phyloP scores from a whole-genome alignment of 2,329 filamentous ascomycete species.

The Clathrospora elynae region DNA sequence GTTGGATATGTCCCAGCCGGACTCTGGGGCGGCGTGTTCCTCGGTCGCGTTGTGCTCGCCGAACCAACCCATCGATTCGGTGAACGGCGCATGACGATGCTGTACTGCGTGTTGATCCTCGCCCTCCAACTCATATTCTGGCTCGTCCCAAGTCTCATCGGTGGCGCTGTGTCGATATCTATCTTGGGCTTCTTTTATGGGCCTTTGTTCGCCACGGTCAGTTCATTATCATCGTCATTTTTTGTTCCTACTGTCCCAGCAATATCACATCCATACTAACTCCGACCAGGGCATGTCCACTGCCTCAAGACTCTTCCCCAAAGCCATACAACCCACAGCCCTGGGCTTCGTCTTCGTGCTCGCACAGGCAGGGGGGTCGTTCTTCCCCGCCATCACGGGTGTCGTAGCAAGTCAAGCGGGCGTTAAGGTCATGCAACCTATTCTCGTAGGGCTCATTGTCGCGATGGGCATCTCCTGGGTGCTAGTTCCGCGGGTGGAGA shows the following conservation, averaged over 20 bases:
- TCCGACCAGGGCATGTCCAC: conserved; percentile 58
- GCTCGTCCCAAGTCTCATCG: conserved; percentile 33
- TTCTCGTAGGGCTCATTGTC: background rate
- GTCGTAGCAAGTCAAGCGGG: conserved; percentile 50
- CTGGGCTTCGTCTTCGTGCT: conserved; percentile 63
- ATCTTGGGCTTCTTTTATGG: conserved; percentile 64
- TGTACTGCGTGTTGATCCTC: conserved; percentile 60
- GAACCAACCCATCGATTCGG: conserved; percentile 65
- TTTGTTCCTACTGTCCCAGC: too few species aligned
- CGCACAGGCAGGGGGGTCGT: conserved; percentile 60
- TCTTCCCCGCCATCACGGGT: conserved; percentile 63
- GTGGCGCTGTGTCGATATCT: conserved; percentile 60
- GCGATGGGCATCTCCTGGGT: background rate
- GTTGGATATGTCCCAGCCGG: conserved; percentile 68
- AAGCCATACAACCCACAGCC: conserved; percentile 55
- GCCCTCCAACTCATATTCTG: conserved; percentile 44
- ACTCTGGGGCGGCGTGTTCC: conserved; percentile 62
- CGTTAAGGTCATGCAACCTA: background rate
- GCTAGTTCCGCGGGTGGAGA: background rate
- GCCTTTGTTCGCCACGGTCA: conserved; percentile 62
- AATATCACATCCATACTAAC: conserved; percentile 1
- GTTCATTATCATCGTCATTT: too few species aligned
- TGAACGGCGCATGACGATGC: conserved; percentile 62
- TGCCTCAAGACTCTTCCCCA: conserved; percentile 58
- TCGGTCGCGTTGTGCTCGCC: conserved; percentile 62